phyloP scores from a whole-genome alignment of 805 yeast species.

The Candida vaughaniae region DNA sequence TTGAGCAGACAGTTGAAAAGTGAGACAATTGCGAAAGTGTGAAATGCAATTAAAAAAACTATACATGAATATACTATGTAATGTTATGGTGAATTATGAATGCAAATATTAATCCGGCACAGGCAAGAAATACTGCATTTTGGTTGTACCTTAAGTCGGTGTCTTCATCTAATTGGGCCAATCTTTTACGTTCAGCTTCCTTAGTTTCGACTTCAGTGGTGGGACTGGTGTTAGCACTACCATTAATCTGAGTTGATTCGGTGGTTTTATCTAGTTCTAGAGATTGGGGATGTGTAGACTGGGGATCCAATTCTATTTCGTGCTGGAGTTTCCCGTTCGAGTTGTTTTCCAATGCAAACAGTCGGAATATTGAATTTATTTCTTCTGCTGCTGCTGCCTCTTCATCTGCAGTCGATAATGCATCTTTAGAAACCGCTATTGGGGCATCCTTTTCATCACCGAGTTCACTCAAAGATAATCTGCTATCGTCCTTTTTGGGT shows the following conservation, averaged over 20 bases:
- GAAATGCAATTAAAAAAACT: background rate
- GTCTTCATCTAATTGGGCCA: slow-evolving; percentile 3
- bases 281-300: background rate
- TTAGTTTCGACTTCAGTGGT: background rate
- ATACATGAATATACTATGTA: background rate
- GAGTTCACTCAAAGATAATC: background rate
- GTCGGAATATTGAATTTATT: too few species aligned
- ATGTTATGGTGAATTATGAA: slow-evolving; percentile 6
- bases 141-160: slow-evolving; percentile 8
- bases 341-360: too few species aligned
- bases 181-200: background rate
- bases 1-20: background rate
- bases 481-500: too few species aligned
- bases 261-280: background rate
- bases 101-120: slow-evolving; percentile 4
- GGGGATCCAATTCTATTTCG: too few species aligned
- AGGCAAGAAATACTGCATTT: slow-evolving; percentile 3
- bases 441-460: background rate
- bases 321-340: too few species aligned
- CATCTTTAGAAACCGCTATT: background rate
- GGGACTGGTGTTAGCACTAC: background rate
- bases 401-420: background rate
- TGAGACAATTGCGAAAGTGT: slow-evolving; percentile 2
- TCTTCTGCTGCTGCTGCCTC: too few species aligned
- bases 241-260: too few species aligned